Evolutionary conservation across 2,329 filamentous ascomycete genomes (phyloP).

Genomic region (Bipolaris victoriae): DNA sequence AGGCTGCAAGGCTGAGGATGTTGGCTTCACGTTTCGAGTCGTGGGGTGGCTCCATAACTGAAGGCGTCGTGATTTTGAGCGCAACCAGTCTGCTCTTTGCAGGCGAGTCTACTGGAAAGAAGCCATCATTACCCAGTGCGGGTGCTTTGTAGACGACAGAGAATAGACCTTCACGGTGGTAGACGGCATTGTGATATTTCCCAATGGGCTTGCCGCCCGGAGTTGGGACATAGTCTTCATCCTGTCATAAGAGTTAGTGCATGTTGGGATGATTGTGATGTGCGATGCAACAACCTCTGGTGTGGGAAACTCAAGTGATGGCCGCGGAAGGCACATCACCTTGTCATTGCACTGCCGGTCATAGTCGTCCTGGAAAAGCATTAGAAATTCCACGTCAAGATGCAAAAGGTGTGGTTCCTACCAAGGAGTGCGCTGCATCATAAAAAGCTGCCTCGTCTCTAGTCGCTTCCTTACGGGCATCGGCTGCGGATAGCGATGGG

Average conservation of each 20-base stretch:
- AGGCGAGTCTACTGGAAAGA: conserved; percentile 28
- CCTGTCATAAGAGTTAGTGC: conserved; percentile 18
- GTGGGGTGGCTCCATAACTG: conserved; percentile 77
- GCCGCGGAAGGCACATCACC: conserved; percentile 25
- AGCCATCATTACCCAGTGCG: conserved; percentile 46
- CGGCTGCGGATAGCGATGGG: conserved; percentile 53
- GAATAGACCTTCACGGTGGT: conserved; percentile 72
- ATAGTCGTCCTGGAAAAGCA: conserved; percentile 43
- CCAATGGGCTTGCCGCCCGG: conserved; percentile 56
- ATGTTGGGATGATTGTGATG: too few species aligned
- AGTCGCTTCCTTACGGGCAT: conserved; percentile 66
- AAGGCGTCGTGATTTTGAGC: conserved; percentile 83
- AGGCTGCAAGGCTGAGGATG: conserved; percentile 67
- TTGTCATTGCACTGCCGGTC: conserved; percentile 35
- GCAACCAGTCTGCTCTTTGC: conserved; percentile 60
- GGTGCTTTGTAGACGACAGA: conserved; percentile 80
- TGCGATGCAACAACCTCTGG: conserved; percentile 30
- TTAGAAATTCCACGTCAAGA: conserved; percentile 16
- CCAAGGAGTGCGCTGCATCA: conserved; percentile 62
- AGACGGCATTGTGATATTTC: conserved; percentile 61
- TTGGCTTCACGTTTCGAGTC: conserved; percentile 79
- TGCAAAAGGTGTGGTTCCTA: conserved; percentile 43
- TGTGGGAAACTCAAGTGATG: conserved; percentile 32
- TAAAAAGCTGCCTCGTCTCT: conserved; percentile 70
- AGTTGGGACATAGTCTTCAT: conserved; percentile 45